Evolutionary conservation across 2,329 filamentous ascomycete genomes (phyloP), one percentile per base, ranked within the genome.

Genomic region (Dichotomopilus funicola): DNA sequence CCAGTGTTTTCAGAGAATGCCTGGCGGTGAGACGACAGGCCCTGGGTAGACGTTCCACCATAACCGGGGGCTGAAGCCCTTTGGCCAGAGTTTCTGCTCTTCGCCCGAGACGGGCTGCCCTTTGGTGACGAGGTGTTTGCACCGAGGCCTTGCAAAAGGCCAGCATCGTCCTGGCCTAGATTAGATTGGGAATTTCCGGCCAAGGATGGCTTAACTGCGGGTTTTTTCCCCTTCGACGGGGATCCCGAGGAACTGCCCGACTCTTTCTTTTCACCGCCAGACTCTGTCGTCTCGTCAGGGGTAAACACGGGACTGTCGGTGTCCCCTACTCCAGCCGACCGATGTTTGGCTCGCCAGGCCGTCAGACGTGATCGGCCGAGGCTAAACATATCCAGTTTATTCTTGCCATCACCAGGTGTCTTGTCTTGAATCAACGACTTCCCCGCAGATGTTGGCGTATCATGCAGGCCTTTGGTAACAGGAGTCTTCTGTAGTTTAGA

Each of bases 301-400:
- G 43, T 33, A 7, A 43, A 33, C 13, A 43, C 19, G 13, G 58
- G 49, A 35, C 50, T 62, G n/a, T 35, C 54, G 7, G 43, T 33
- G 9, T 56, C 50, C 5, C 44, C 49, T 2, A 59, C 55, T 11
- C 36, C 51, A 9, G 41, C 33, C 11, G 51, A 46, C 6, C 35
- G 53, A n/a, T 58, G 56, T 36, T 42, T 55, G 12, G 51, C 52
- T 43, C 41, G 57, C 57, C 59, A 61, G 9, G 49, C 58, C 13
- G 56, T 35, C n/a, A 59, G 33, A n/a, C 51, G 58, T 12, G 57
- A 56, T 7, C 55, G 53, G 19, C 56, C 58, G 11, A 53, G 53
- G 5, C 50, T 55, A 42, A 58, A 53, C 7, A 57, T 46, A 9
- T 56, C 51, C 12, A 37, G n/a, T 7, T 31, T 54, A 27, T 43